Conservation (phyloP, 2,329 filamentous ascomycete genomes). For the Bipolaris oryzae region DNA sequence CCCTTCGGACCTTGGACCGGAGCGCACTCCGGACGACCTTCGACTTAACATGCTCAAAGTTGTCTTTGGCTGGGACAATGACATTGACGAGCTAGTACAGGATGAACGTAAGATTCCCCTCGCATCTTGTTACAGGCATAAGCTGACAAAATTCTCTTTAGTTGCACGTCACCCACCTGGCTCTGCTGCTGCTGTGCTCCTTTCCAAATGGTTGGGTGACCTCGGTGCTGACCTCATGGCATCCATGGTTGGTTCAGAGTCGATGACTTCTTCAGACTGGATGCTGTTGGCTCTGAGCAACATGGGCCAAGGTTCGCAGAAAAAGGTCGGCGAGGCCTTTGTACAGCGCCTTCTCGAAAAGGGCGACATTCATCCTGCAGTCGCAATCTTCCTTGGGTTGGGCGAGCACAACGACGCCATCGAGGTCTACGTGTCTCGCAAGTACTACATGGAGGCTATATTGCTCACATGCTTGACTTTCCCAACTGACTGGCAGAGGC, state of each 20-base stretch:
- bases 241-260: constrained; percentile 73
- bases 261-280: constrained; percentile 95
- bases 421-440: constrained; percentile 92
- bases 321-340: constrained; percentile 88
- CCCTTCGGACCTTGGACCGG: constrained; percentile 62
- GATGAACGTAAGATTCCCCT: constrained; percentile 69
- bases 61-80: constrained; percentile 93
- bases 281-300: constrained; percentile 92
- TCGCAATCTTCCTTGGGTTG: constrained; percentile 89
- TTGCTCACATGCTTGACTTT: constrained; percentile 83
- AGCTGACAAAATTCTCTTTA: constrained; percentile 32
- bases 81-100: constrained; percentile 78
- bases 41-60: constrained; percentile 89
- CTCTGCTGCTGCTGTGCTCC: constrained; percentile 78
- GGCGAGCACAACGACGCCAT: constrained; percentile 94
- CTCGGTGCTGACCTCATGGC: constrained; percentile 81
- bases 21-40: constrained; percentile 69
- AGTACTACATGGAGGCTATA: constrained; percentile 89
- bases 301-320: constrained; percentile 77
- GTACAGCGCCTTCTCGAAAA: constrained; percentile 88
- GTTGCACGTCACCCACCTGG: constrained; percentile 73
- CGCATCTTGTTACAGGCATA: not conserved
- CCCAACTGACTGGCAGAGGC: constrained; percentile 87
- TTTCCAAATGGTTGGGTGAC: constrained; percentile 92
- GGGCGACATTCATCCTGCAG: constrained; percentile 88